Percentiles rank a stretch among this genome's conserved stretches.
These are phyloP conservation scores for Hypholoma sublateritium DNA, from an alignment of 768 basidiomycete genomes.

Conservation along the genomic window DNA sequence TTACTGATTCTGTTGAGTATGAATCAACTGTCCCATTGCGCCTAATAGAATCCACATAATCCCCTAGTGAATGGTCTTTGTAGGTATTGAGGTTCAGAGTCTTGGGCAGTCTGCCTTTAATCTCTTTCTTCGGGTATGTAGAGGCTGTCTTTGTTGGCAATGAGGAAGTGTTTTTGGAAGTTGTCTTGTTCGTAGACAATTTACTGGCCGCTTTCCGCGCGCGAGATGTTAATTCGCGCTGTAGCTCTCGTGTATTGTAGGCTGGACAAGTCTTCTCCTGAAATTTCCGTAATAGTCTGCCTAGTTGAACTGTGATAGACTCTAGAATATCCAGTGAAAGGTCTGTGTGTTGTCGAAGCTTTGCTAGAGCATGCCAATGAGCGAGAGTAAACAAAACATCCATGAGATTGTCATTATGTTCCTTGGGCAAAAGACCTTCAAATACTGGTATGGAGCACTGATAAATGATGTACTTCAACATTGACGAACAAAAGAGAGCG, in stretches of 20 bases:
- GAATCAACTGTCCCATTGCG: not conserved
- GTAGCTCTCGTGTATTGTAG: slow-evolving; percentile 19
- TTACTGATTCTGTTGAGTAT: not conserved
- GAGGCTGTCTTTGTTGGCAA: too few species aligned
- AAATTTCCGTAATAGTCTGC: slow-evolving; percentile 23
- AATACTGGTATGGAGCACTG: slow-evolving; percentile 33
- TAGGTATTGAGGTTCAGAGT: not conserved
- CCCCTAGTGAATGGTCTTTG: not conserved
- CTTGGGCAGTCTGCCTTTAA: too few species aligned
- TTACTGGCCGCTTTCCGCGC: not conserved
- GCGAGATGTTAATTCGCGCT: slow-evolving; percentile 12
- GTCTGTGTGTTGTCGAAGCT: too few species aligned
- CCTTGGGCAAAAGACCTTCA: slow-evolving; percentile 33
- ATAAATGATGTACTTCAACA: not conserved
- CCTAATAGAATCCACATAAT: not conserved
- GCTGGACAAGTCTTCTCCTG: slow-evolving; percentile 9
- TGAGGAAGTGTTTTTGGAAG: too few species aligned
- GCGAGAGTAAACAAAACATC: slow-evolving; percentile 28
- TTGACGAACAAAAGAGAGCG: not conserved
- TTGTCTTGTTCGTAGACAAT: not conserved
- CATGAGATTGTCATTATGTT: slow-evolving; percentile 25
- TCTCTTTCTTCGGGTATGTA: too few species aligned
- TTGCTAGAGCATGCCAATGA: too few species aligned
- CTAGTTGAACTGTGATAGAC: slow-evolving; percentile 26
- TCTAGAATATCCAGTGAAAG: slow-evolving; percentile 26